Evolutionary conservation across 441 rosid genomes (phyloP).

Genomic region (Adansonia grandidieri): DNA sequence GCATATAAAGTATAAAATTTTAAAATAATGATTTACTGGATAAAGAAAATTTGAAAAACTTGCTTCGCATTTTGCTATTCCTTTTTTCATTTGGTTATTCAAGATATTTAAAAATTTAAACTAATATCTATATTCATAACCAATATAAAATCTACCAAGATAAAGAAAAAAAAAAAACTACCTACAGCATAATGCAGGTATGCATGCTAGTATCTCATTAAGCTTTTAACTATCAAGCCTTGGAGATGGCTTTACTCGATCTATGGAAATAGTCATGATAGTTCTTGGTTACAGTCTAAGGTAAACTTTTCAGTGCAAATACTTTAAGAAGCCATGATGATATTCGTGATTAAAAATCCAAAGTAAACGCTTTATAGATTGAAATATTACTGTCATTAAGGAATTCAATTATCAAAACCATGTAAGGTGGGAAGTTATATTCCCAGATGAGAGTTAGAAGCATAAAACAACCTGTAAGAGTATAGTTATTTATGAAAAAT

Average conservation of each 20-base stretch:
- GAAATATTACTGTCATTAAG: constrained; percentile 81
- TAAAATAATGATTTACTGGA: no score
- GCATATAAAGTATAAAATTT: no score
- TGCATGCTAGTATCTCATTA: constrained; percentile 51
- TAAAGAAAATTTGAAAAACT: no score
- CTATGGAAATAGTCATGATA: constrained; percentile 92
- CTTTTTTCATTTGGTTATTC: no score
- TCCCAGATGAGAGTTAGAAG: constrained; percentile 93
- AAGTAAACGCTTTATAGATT: constrained; percentile 1
- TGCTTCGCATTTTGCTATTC: no score
- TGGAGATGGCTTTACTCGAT: constrained; percentile 94
- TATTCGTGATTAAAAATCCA: background rate
- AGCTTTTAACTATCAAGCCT: constrained; percentile 95
- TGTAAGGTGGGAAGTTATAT: constrained; percentile 95
- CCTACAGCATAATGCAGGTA: no score
- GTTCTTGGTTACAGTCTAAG: constrained; percentile 59
- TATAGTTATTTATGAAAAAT: constrained; percentile 12
- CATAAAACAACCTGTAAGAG: constrained; percentile 79
- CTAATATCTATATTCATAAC: no score
- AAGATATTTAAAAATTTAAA: no score
- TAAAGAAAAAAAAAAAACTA: no score
- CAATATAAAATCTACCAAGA: no score
- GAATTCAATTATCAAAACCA: constrained; percentile 91
- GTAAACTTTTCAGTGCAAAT: background rate
- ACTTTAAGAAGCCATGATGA: background rate